Evolutionary conservation across 2,329 filamentous ascomycete species (phyloP), one percentile per base, ranked within the genome.

Genomic region (Clarireedia monteithiana): DNA sequence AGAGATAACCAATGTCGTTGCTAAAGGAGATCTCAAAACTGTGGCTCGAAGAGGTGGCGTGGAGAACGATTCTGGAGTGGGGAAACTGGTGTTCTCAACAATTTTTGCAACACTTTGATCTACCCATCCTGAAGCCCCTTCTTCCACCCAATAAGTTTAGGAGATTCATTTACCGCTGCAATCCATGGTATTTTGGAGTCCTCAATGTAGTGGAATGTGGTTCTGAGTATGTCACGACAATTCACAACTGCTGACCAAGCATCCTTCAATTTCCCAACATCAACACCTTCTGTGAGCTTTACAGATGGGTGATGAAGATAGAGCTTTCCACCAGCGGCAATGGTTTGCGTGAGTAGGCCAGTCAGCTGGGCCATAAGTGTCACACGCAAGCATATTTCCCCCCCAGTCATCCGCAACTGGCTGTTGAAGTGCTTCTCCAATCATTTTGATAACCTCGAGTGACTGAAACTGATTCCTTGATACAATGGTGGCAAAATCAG

Each of bases 1-100:
- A 1, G 76, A 77, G 56, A 78, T 65, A 14, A 80, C 73, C 56
- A 81, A 79, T 15, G 63, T 44, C 24, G 60, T 62, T 15, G 61
- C 57, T 47, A 57, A 63, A 6, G 26, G 27, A 6, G 39, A 52
- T 3, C 23, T 6, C 17, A 52, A 12, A 42, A 44, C 20, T 10
- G 26, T 52, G 17, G 20, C 39, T 20, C 27, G 39, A 20, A 52
- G 50, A 27, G 39, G 50, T 17, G 39, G 26, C 5, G 14, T 42
- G 10, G 50, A 52, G 26, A 52, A 52, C 9, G 50, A 45, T 44
- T 56, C 48, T 9, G 56, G 52, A 17, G 64, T 57, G 17, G 51
- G 34, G 44, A 48, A 38, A 48, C 20, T 23, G 6, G 30, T 48
- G 1, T 39, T 15, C 5, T 34, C 27, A 14, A 48, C 30, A 6